phyloP scores from a whole-genome alignment of 805 yeast genomes.

The Candida loeiensis region DNA sequence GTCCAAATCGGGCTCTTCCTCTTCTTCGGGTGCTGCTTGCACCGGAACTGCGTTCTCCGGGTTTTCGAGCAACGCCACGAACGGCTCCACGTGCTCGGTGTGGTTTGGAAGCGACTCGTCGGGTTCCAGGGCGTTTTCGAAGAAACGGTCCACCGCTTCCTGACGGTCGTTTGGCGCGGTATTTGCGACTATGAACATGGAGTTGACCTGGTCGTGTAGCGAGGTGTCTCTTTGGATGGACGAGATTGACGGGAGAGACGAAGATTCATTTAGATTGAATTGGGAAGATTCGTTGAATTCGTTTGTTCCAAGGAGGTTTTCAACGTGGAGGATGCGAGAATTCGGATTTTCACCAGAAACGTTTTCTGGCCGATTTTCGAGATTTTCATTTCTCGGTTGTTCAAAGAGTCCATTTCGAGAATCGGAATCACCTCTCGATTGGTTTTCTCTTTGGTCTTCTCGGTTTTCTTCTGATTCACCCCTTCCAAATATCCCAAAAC shows the following conservation, averaged over 20 bases:
- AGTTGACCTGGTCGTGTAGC: neutral
- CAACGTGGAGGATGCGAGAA: no score
- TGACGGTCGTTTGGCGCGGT: neutral
- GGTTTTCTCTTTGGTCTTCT: no score
- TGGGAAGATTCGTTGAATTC: neutral
- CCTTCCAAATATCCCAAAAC: no score
- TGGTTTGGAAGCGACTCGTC: neutral
- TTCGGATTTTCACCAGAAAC: no score
- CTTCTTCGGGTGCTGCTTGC: constrained; percentile 2
- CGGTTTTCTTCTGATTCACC: no score
- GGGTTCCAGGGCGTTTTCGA: neutral
- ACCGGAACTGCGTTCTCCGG: neutral
- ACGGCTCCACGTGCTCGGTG: neutral
- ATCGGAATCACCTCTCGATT: no score
- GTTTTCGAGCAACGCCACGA: neutral
- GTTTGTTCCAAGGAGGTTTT: no score
- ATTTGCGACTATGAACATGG: neutral
- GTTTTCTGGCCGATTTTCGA: no score
- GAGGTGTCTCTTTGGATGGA: neutral
- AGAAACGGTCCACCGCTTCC: neutral
- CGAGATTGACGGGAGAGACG: neutral
- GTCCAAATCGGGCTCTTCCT: neutral
- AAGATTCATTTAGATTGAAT: neutral
- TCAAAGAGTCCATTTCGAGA: no score
- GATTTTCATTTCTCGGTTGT: no score